Evolutionary conservation across 2,329 filamentous ascomycete species (phyloP).

Genomic region (Neofusicoccum kwambonambiense): DNA sequence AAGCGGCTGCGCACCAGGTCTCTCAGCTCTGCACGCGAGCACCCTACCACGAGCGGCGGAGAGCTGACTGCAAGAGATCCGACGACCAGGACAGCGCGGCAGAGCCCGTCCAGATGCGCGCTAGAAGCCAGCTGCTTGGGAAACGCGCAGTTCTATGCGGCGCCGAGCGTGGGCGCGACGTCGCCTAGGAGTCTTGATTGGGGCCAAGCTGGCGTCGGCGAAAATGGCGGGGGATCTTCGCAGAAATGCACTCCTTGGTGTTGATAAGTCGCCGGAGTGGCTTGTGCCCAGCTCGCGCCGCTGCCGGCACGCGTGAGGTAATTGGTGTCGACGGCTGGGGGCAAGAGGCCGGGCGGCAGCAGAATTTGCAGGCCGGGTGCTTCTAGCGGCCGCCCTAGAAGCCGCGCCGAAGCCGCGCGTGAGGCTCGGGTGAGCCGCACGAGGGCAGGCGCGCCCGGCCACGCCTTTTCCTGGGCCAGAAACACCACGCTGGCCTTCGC

Average conservation of each 20-base stretch:
- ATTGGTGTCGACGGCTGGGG: not conserved
- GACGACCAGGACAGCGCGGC: not conserved
- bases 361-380: not conserved
- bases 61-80: not conserved
- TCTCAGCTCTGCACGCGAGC: not conserved
- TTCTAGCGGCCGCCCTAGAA: not conserved
- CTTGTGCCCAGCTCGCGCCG: not conserved
- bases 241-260: slow-evolving; percentile 1
- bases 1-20: not conserved
- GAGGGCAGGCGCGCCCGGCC: not conserved
- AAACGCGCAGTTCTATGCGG: not conserved
- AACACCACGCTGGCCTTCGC: too few species aligned
- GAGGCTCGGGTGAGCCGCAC: not conserved
- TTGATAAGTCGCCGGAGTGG: not conserved
- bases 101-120: not conserved
- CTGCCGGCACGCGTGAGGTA: not conserved
- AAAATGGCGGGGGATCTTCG: slow-evolving; percentile 6
- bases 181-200: not conserved
- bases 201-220: not conserved
- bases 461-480: not conserved
- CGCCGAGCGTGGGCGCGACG: not conserved
- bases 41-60: not conserved
- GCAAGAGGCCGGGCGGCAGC: not conserved
- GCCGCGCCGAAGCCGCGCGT: not conserved
- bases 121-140: not conserved